Conservation (phyloP, 176 grass and related monocot genomes). For the Aechmea fasciata region DNA sequence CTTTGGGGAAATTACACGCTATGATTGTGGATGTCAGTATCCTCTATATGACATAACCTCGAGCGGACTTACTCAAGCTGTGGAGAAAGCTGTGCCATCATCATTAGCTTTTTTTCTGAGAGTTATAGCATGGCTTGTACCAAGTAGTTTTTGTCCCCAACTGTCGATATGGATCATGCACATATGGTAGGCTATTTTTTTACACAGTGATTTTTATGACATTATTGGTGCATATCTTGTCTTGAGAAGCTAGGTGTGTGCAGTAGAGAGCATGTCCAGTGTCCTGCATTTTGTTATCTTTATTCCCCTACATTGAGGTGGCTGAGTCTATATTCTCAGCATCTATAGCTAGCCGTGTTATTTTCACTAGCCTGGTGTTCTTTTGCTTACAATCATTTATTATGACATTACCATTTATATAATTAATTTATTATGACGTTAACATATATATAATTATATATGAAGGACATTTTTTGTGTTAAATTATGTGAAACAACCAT, state of each 20-base stretch:
- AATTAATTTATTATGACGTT: too few relatives aligned
- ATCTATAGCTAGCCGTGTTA: background rate
- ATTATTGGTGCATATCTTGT: conserved; percentile 3
- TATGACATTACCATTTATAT: too few relatives aligned
- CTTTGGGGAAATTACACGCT: conserved; percentile 87
- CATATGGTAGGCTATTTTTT: conserved; percentile 43
- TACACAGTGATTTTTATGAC: conserved; percentile 1
- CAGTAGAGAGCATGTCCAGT: background rate
- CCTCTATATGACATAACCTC: conserved; percentile 87
- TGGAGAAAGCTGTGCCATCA: conserved; percentile 43
- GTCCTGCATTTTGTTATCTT: background rate
- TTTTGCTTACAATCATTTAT: background rate
- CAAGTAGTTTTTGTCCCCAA: conserved; percentile 43
- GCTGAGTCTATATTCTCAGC: background rate
- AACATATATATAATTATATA: too few relatives aligned
- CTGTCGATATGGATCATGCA: conserved; percentile 68
- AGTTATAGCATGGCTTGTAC: conserved; percentile 40
- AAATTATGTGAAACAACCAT: too few relatives aligned
- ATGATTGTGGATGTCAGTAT: conserved; percentile 63
- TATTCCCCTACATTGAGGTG: too few relatives aligned
- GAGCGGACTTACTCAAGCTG: conserved; percentile 85
- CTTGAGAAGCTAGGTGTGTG: background rate
- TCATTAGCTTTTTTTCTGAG: conserved; percentile 45
- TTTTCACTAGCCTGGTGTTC: background rate
- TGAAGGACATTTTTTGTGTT: too few relatives aligned